Evolutionary conservation across 352 stramenopile genomes (phyloP).

Genomic region (Pythium biforme): DNA sequence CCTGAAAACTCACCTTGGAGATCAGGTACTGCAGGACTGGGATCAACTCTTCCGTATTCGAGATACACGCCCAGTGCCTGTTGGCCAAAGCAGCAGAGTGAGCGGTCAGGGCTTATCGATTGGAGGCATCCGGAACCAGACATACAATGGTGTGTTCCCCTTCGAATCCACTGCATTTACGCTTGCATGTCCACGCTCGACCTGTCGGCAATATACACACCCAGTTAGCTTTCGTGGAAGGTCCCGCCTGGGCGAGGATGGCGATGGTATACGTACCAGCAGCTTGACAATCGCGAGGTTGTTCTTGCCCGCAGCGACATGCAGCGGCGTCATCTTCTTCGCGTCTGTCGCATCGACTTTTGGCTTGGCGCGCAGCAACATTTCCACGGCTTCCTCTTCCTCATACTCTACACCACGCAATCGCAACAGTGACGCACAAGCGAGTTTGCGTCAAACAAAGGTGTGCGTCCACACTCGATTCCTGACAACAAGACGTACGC

Average conservation of each 20-base stretch:
- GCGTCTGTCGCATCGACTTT: conserved; percentile 62
- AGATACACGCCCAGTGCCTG: conserved; percentile 76
- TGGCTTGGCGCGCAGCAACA: conserved; percentile 54
- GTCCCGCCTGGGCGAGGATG: too few relatives aligned
- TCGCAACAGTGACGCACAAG: background rate
- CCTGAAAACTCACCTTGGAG: conserved; percentile 50
- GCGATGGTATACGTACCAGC: conserved; percentile 28
- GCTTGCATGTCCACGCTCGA: conserved; percentile 55
- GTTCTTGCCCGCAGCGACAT: conserved; percentile 61
- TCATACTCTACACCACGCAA: conserved; percentile 51
- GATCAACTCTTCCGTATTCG: conserved; percentile 43
- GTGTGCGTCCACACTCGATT: background rate
- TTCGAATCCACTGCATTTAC: conserved; percentile 63
- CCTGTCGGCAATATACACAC: conserved; percentile 3
- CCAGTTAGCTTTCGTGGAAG: background rate
- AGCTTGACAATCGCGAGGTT: conserved; percentile 61
- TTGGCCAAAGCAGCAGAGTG: background rate
- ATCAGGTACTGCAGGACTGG: conserved; percentile 56
- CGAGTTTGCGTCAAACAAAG: too few relatives aligned
- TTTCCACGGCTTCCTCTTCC: conserved; percentile 51
- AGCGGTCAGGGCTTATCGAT: background rate
- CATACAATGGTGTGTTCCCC: conserved; percentile 67
- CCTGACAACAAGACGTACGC: conserved; percentile 33
- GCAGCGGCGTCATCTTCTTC: conserved; percentile 78
- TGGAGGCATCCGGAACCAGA: background rate